These are phyloP conservation scores for Salvia splendens DNA, from an alignment of 257 asterid species.

Conservation along the genomic window DNA sequence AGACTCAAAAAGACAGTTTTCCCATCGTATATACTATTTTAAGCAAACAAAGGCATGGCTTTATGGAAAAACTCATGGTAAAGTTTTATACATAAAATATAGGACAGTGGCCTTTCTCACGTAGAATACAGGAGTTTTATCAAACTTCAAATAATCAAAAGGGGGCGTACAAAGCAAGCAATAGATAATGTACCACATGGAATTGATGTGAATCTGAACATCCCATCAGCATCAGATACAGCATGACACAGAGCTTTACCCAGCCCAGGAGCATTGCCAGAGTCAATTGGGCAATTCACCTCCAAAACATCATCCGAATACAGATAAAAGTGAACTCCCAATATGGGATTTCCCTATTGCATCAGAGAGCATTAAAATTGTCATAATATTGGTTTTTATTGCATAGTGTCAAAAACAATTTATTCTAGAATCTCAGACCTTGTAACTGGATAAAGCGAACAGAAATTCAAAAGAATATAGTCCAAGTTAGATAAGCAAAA, in stretches of 20 bases:
- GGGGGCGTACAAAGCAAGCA: conserved; percentile 18
- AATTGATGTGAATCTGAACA: conserved; percentile 69
- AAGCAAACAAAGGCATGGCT: conserved; percentile 14
- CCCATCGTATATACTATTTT: not conserved
- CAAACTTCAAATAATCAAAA: conserved; percentile 1
- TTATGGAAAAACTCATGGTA: conserved; percentile 5
- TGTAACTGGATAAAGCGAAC: not conserved
- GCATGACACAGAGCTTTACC: conserved; percentile 89
- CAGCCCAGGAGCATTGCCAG: conserved; percentile 74
- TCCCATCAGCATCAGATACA: conserved; percentile 88
- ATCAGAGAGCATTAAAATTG: conserved; percentile 26
- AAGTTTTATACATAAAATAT: conserved; percentile 5
- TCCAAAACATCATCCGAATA: conserved; percentile 81
- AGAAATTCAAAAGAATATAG: conserved; percentile 20
- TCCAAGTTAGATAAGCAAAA: conserved; percentile 26
- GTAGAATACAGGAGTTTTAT: conserved; percentile 18
- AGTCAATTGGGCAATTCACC: conserved; percentile 75
- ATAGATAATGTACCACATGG: conserved; percentile 74
- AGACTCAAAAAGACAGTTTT: conserved; percentile 8
- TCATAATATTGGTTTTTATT: conserved; percentile 7
- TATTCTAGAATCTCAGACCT: conserved; percentile 14
- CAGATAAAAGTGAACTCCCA: conserved; percentile 91
- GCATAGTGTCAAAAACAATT: conserved; percentile 5
- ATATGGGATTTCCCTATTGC: conserved; percentile 84
- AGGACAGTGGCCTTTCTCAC: not conserved